Evolutionary conservation across 345 rosid genomes (phyloP).

Genomic region (Bruguiera sexangula): DNA sequence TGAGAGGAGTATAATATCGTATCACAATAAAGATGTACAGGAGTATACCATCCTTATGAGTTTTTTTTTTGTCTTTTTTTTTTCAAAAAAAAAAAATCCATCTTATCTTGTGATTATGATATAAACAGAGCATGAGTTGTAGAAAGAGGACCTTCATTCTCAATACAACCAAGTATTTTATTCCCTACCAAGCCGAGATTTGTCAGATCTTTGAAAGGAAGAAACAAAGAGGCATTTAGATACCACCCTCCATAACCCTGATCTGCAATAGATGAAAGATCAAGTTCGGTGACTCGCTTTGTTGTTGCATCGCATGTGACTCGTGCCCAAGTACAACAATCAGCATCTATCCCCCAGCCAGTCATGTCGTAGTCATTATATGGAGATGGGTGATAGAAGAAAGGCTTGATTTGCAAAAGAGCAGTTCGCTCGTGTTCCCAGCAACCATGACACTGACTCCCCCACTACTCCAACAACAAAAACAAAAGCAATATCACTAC

Average conservation of each 20-base stretch:
- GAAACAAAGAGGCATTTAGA: conserved; percentile 14
- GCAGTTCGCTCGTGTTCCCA: conserved; percentile 4
- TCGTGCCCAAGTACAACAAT: conserved; percentile 8
- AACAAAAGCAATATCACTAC: background rate
- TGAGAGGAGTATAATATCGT: no score
- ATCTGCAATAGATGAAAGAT: background rate
- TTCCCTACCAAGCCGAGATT: background rate
- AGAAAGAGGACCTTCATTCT: background rate
- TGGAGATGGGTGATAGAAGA: background rate
- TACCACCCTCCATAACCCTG: background rate
- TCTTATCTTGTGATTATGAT: no score
- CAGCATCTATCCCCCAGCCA: background rate
- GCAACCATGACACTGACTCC: background rate
- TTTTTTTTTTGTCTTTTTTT: no score
- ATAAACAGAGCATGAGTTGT: no score
- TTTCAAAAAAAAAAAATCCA: background rate
- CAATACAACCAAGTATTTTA: background rate
- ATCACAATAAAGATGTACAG: no score
- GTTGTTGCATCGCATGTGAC: background rate
- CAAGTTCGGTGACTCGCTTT: background rate
- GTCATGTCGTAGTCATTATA: background rate
- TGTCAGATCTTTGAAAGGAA: background rate
- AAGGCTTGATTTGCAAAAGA: background rate
- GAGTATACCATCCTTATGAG: no score
- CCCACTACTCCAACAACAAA: background rate